Evolutionary conservation across 768 basidiomycete species (phyloP).

Genomic region (Glaciozyma martinii): DNA sequence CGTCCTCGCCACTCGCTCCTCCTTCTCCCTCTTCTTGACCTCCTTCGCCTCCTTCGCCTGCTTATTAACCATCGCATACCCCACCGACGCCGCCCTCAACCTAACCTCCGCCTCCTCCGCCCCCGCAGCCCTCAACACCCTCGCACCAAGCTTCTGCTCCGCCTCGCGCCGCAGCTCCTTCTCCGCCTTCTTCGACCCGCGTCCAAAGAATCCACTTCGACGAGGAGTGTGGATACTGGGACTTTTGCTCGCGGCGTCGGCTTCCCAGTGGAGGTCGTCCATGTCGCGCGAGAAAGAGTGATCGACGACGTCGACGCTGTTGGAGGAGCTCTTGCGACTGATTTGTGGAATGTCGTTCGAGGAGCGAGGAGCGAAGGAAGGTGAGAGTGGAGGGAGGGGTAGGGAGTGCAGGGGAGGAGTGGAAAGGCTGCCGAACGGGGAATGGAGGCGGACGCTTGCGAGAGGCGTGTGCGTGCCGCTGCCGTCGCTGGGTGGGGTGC

Average conservation of each 20-base stretch:
- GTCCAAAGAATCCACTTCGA: background rate
- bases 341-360: too few species aligned
- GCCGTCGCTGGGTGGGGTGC: background rate
- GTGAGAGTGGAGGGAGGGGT: too few species aligned
- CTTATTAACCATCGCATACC: conserved; percentile 19
- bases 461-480: background rate
- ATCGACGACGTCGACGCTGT: background rate
- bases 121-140: conserved; percentile 1
- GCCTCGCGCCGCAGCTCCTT: conserved; percentile 8
- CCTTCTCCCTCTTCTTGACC: conserved; percentile 7
- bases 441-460: background rate
- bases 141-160: conserved; percentile 9
- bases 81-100: conserved; percentile 21
- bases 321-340: too few species aligned
- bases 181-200: background rate
- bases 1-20: background rate
- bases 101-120: conserved; percentile 24
- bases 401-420: background rate
- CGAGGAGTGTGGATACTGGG: background rate
- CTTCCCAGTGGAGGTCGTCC: background rate
- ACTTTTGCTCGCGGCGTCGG: background rate
- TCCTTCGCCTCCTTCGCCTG: conserved; percentile 7
- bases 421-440: background rate
- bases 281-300: background rate
- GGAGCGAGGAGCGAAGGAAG: background rate